Conservation (phyloP, 805 yeast genomes). For the Candida montana region DNA sequence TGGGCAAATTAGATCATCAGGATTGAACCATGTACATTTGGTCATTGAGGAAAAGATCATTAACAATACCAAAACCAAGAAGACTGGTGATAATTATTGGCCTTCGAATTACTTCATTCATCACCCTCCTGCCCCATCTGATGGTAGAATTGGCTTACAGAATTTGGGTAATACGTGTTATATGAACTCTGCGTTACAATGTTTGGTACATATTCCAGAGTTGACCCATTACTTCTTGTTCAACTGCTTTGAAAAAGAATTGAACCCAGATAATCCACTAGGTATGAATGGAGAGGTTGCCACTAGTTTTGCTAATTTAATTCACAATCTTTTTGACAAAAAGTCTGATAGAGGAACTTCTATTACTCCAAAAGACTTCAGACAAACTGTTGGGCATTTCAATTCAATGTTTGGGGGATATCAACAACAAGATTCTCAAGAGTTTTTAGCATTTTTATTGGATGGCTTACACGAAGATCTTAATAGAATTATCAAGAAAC, state of each 20-base stretch:
- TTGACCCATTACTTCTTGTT: constrained; percentile 67
- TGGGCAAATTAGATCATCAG: constrained; percentile 19
- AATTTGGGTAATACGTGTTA: constrained; percentile 90
- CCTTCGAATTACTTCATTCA: constrained; percentile 29
- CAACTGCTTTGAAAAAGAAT: constrained; percentile 54
- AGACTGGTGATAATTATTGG: constrained; percentile 29
- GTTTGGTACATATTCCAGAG: constrained; percentile 82
- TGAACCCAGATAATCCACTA: constrained; percentile 74
- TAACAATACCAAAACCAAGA: background rate
- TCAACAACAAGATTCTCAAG: constrained; percentile 92
- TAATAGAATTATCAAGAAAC: constrained; percentile 76
- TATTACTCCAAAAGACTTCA: constrained; percentile 64
- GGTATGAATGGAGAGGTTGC: constrained; percentile 87
- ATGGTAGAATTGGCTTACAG: constrained; percentile 56
- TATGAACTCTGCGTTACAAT: constrained; percentile 93
- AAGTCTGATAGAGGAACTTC: constrained; percentile 12
- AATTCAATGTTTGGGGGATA: constrained; percentile 76
- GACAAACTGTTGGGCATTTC: constrained; percentile 69
- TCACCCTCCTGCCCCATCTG: constrained; percentile 27
- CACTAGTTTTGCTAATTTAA: constrained; percentile 58
- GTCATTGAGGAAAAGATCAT: constrained; percentile 29
- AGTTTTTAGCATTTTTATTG: constrained; percentile 77
- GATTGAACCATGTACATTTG: constrained; percentile 23
- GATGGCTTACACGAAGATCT: constrained; percentile 92
- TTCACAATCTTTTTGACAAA: constrained; percentile 50